Conservation (phyloP, 257 asterid genomes). For the Penstemon newberryi region DNA sequence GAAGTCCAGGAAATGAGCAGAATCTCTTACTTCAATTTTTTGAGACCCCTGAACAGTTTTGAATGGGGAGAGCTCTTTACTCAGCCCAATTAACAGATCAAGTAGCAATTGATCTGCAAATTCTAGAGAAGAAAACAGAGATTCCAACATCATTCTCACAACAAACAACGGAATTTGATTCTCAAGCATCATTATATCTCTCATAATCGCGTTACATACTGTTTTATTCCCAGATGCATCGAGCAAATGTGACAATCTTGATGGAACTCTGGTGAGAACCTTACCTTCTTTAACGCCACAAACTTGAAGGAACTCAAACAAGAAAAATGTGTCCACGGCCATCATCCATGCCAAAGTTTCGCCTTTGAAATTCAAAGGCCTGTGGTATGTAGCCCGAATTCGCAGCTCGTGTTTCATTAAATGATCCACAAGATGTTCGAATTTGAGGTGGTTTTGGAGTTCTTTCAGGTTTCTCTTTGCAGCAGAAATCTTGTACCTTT, state of each 20-base stretch:
- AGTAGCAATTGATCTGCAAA: slow-evolving; percentile 34
- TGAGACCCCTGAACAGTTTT: not conserved
- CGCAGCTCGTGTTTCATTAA: slow-evolving; percentile 20
- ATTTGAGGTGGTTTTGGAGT: slow-evolving; percentile 14
- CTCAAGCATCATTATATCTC: slow-evolving; percentile 61
- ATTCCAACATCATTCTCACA: slow-evolving; percentile 42
- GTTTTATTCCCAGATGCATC: slow-evolving; percentile 36
- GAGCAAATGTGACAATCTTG: slow-evolving; percentile 42
- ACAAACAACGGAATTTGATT: slow-evolving; percentile 64
- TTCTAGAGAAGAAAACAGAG: slow-evolving; percentile 34
- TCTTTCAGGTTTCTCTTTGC: slow-evolving; percentile 35
- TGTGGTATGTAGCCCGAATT: slow-evolving; percentile 41
- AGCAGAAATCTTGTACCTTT: slow-evolving; percentile 42
- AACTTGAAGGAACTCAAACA: slow-evolving; percentile 38
- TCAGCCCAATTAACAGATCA: slow-evolving; percentile 21
- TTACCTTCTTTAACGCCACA: slow-evolving; percentile 30
- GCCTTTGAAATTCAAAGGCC: slow-evolving; percentile 12
- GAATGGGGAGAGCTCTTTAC: slow-evolving; percentile 11
- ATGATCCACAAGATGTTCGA: slow-evolving; percentile 30
- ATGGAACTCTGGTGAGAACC: not conserved
- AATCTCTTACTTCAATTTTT: slow-evolving; percentile 4
- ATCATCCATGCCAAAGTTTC: slow-evolving; percentile 53
- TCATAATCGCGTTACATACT: slow-evolving; percentile 39
- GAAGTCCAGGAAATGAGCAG: slow-evolving; percentile 52
- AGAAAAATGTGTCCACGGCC: slow-evolving; percentile 44